phyloP scores from a whole-genome alignment of 345 rosid genomes.

The Eucalyptus sideroxylon region DNA sequence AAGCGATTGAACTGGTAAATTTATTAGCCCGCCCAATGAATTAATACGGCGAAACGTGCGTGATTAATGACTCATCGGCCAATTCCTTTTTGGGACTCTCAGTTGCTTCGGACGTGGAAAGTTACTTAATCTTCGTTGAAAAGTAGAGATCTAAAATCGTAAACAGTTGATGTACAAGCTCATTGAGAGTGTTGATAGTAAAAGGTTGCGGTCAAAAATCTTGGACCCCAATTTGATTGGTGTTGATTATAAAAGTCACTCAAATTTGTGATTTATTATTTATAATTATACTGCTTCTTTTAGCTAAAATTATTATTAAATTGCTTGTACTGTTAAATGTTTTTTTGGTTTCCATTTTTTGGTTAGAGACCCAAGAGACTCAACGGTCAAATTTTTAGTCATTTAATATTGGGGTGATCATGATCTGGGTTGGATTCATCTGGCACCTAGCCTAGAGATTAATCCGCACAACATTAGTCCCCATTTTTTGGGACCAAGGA shows the following conservation, averaged over 20 bases:
- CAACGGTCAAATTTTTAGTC: not conserved
- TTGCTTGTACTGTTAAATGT: not conserved
- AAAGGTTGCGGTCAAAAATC: not conserved
- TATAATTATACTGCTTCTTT: not conserved
- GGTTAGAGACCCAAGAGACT: not conserved
- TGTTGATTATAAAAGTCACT: not conserved
- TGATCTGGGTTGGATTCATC: rapidly evolving
- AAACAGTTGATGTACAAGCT: not conserved
- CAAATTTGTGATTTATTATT: not conserved
- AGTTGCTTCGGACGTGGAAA: not conserved
- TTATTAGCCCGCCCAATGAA: not conserved
- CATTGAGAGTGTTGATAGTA: not conserved
- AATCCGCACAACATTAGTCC: rapidly evolving
- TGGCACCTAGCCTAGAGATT: too few relatives aligned
- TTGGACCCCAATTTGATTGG: not conserved
- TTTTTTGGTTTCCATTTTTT: not conserved
- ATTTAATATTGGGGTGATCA: not conserved
- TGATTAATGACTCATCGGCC: not conserved
- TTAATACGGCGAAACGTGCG: not conserved
- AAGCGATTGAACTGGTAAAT: not conserved
- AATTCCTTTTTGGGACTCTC: not conserved
- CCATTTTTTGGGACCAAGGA: rapidly evolving
- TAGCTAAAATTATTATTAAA: too few relatives aligned
- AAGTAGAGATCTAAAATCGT: not conserved
- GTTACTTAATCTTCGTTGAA: not conserved